Evolutionary conservation across 2,329 filamentous ascomycete species (phyloP), one percentile per base, ranked within the genome.

Genomic region (Elsinoe australis): DNA sequence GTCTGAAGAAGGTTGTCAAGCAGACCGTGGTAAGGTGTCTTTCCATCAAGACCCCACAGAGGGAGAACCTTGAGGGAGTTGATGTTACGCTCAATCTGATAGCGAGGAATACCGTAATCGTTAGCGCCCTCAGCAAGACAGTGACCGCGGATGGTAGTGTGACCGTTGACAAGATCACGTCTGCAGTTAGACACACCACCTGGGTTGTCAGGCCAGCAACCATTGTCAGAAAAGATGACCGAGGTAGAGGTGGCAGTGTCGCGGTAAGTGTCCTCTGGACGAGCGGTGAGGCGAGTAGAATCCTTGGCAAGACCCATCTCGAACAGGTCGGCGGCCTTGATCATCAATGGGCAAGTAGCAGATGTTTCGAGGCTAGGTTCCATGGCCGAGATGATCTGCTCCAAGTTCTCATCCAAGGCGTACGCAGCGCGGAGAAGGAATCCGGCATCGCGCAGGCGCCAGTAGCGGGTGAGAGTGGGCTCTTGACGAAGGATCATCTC

Each of bases 181-280:
- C 74, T 65, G 60, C 74, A 77, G 49, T 73, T 73, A 29, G 73
- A 76, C 10, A 77, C 74, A 54, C 74, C 74, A 50, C 74, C 74
- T 26, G 72, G 72, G 51, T 71, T 70, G 50, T 73, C 71, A 2
- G 71, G 71, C 71, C 71, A 74, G 52, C 71, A 75, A 9, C 73
- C 73, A 17, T 67, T 74, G 53, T 76, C 73, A 15, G 67, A 65
- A 45, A 74, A 73, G 53, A 76, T 69, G 45, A 76, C 71, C 24
- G 74, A 73, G 3, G 75, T 65, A 3, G 65, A 68, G 19, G 71
- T 66, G 9, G 67, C 60, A 1, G 69, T 75, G 52, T 76, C 73
- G 7, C 61, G 64, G 51, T 53, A 53, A 49, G 65, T 66, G 50
- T 69, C 65, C 31, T 67, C 58, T 1, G 65, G 66, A 8, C 62